Evolutionary conservation across 306 rosid genomes (phyloP).

Genomic region (Argentina anserina): DNA sequence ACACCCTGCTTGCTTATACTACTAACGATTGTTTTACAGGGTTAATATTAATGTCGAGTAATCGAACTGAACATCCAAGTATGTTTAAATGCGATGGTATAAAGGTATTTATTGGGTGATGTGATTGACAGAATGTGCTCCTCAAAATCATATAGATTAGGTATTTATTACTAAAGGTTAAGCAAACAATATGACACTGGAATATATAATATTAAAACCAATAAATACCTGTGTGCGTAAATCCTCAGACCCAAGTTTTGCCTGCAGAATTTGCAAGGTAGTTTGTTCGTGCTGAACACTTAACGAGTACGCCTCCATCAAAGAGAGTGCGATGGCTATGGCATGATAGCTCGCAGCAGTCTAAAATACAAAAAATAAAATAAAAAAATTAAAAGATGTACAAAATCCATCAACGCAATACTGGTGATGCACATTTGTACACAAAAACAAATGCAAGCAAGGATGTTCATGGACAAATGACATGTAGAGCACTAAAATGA

Average conservation of each 20-base stretch:
- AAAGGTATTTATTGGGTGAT: background rate
- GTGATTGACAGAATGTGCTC: background rate
- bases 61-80: too few species aligned
- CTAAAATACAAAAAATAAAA: too few species aligned
- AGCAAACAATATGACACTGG: conserved; percentile 3
- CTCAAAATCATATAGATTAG: background rate
- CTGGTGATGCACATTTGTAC: background rate
- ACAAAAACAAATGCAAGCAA: background rate
- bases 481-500: background rate
- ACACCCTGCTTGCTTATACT: too few species aligned
- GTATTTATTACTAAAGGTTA: background rate
- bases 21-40: too few species aligned
- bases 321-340: conserved; percentile 95
- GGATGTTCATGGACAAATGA: background rate
- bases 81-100: background rate
- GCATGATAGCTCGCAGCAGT: conserved; percentile 99
- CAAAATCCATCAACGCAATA: background rate
- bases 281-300: conserved; percentile 98
- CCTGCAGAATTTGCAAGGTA: conserved; percentile 90
- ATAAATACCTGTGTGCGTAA: conserved; percentile 80
- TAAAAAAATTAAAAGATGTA: conserved; percentile 18
- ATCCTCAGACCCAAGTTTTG: conserved; percentile 94
- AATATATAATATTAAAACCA: conserved; percentile 4
- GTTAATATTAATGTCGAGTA: too few species aligned
- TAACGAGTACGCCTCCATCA: conserved; percentile 97